A percentile compares a stretch with the other conserved stretches of the same genome.
Evolutionary conservation across 73 alveolate genomes (phyloP).

Genomic region (Uronychia binucleata): DNA sequence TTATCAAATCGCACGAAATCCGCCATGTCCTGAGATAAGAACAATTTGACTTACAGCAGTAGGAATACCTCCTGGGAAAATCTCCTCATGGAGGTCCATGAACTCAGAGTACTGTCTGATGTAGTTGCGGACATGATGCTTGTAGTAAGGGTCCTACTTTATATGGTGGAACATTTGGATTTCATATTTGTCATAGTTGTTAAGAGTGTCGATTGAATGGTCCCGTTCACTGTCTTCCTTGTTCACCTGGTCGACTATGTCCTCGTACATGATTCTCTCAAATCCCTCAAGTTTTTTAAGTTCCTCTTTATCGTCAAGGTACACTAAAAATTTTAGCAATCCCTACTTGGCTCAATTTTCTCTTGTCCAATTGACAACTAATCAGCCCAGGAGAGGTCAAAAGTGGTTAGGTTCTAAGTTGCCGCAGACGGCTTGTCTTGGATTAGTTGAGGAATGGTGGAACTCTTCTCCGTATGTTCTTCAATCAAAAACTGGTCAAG

Average conservation of each 20-base stretch:
- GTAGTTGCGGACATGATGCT: slow-evolving; percentile 60
- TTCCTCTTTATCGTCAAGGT: slow-evolving; percentile 9
- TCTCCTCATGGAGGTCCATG: too few species aligned
- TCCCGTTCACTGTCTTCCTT: slow-evolving; percentile 48
- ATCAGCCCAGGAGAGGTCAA: slow-evolving; percentile 6
- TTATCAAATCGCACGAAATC: too few species aligned
- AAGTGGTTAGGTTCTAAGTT: slow-evolving; percentile 9
- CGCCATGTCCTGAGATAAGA: too few species aligned
- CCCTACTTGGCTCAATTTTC: slow-evolving; percentile 4
- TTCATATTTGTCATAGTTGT: slow-evolving; percentile 22
- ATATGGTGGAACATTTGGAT: slow-evolving; percentile 38
- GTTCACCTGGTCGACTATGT: slow-evolving; percentile 26
- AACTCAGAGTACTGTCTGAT: slow-evolving; percentile 37
- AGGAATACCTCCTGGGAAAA: slow-evolving; percentile 19
- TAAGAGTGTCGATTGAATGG: slow-evolving; percentile 33
- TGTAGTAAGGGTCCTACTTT: slow-evolving; percentile 67
- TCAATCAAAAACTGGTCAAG: slow-evolving; percentile 42
- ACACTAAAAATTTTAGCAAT: not conserved
- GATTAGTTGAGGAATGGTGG: not conserved
- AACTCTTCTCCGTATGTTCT: slow-evolving; percentile 10
- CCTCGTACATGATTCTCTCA: slow-evolving; percentile 3
- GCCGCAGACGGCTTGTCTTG: not conserved
- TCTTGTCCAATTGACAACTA: not conserved
- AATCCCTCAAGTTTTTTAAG: not conserved
- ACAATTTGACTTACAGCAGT: too few species aligned